These are phyloP conservation scores for Pythium angustatum DNA, from an alignment of 352 stramenopile genomes.

Conservation along the genomic window DNA sequence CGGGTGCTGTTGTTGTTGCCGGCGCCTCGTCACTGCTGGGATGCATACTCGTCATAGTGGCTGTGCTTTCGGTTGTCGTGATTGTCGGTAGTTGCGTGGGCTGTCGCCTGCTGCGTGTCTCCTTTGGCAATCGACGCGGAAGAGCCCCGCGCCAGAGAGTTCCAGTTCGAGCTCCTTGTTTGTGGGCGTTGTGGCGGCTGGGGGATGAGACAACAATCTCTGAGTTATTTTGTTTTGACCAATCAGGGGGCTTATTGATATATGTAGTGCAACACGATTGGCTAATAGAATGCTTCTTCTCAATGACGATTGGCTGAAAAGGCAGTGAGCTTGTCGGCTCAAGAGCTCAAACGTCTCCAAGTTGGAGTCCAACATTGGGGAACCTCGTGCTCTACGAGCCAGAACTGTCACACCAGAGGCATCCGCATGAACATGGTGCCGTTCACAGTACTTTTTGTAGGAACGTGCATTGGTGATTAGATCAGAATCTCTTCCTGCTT, in stretches of 20 bases:
- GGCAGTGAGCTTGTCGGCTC: too few species aligned
- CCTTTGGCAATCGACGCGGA: too few species aligned
- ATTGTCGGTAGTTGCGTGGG: too few species aligned
- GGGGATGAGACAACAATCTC: slow-evolving; percentile 11
- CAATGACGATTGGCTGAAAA: too few species aligned
- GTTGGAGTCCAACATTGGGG: too few species aligned
- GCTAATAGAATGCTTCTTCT: not conserved
- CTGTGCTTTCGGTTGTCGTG: not conserved
- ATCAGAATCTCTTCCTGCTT: not conserved
- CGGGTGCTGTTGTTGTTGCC: too few species aligned
- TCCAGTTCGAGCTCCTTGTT: not conserved
- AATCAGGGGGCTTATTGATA: not conserved
- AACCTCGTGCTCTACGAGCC: too few species aligned
- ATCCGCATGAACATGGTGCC: too few species aligned
- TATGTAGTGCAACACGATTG: not conserved
- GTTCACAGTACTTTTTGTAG: too few species aligned
- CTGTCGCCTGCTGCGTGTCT: not conserved
- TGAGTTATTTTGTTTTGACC: slow-evolving; percentile 1
- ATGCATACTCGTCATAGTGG: slow-evolving; percentile 2
- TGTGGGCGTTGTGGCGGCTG: slow-evolving; percentile 1
- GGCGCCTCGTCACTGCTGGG: not conserved
- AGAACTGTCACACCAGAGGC: too few species aligned
- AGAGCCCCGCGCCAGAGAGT: slow-evolving; percentile 1
- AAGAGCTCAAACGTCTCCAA: too few species aligned
- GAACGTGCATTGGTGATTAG: not conserved